Evolutionary conservation across 1,284 basidiomycete genomes (phyloP).

Genomic region (Mycosarcoma mackinlayi): DNA sequence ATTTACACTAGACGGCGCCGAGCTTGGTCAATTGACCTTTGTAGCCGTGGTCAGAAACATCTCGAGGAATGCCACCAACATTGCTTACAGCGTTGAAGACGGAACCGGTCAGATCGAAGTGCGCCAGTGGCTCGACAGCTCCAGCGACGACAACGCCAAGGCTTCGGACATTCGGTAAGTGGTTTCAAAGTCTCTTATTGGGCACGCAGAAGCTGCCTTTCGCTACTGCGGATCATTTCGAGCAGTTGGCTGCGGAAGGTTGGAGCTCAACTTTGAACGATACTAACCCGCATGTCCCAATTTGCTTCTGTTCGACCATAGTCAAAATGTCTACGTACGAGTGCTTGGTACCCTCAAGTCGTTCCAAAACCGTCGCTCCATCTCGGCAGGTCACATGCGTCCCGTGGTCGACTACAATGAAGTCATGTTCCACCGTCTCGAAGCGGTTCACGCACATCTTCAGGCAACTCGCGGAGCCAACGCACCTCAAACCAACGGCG

Average conservation of each 20-base stretch:
- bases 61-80: constrained; percentile 81
- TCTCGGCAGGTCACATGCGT: constrained; percentile 71
- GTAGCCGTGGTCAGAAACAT: constrained; percentile 84
- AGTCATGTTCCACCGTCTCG: constrained; percentile 80
- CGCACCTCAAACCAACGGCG: constrained; percentile 13
- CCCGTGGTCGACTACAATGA: constrained; percentile 80
- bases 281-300: constrained; percentile 10
- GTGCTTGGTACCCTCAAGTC: constrained; percentile 88
- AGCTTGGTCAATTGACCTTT: constrained; percentile 82
- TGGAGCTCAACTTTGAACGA: not conserved
- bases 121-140: constrained; percentile 85
- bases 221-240: no score
- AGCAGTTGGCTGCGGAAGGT: not conserved
- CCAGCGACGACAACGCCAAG: constrained; percentile 71
- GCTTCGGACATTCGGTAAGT: constrained; percentile 58
- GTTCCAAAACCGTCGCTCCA: constrained; percentile 82
- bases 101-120: constrained; percentile 89
- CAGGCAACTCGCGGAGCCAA: constrained; percentile 42
- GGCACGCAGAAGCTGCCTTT: no score
- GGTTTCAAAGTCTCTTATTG: not conserved
- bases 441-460: constrained; percentile 71
- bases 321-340: constrained; percentile 83
- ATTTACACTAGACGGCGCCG: constrained; percentile 82
- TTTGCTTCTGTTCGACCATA: constrained; percentile 63
- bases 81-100: constrained; percentile 84